These are phyloP conservation scores for Candolleomyces efflorescens DNA, from an alignment of 768 basidiomycete species.

Conservation along the genomic window DNA sequence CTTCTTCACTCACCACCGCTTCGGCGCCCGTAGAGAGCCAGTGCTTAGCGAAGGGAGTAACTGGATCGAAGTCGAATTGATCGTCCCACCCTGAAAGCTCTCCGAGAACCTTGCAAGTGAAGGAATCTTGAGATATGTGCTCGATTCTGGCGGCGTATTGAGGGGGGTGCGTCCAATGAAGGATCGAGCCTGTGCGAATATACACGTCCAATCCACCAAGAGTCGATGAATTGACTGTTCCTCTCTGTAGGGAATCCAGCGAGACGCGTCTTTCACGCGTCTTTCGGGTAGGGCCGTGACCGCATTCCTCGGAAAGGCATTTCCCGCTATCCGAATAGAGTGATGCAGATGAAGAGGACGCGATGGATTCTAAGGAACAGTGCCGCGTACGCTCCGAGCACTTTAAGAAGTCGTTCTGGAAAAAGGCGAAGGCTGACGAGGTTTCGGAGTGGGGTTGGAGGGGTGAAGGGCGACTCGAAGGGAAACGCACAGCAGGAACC, in stretches of 20 bases:
- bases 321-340: too few species aligned
- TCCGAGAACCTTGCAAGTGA: neutral
- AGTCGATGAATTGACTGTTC: neutral
- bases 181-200: constrained; percentile 1
- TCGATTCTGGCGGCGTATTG: neutral
- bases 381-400: neutral
- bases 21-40: neutral
- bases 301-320: too few species aligned
- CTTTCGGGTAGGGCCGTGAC: too few species aligned
- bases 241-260: neutral
- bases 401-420: neutral
- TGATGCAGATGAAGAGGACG: neutral
- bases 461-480: neutral
- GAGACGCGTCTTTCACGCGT: too few species aligned
- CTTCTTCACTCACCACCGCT: neutral
- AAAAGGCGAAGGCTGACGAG: neutral
- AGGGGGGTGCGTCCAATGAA: constrained; percentile 3
- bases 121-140: neutral
- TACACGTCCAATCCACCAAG: constrained; percentile 1
- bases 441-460: neutral
- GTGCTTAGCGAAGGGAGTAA: constrained; percentile 1
- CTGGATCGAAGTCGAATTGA: neutral
- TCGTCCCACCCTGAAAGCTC: neutral
- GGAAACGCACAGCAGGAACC: too few species aligned
- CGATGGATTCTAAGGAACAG: neutral